phyloP scores from a whole-genome alignment of 2,329 filamentous ascomycete genomes.

The Aspergillus caelatus region DNA sequence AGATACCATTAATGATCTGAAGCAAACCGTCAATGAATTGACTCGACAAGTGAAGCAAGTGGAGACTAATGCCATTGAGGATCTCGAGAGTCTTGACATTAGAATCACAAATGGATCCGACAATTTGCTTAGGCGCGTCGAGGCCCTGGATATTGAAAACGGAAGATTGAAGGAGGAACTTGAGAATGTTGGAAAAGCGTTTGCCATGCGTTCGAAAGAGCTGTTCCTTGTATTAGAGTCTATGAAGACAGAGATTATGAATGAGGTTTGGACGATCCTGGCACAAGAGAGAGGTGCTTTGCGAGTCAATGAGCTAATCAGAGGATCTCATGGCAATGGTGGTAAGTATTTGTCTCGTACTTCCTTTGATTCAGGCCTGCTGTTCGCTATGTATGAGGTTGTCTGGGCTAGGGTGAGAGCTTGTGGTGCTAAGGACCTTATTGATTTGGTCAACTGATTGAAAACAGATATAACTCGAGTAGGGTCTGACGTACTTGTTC shows the following conservation, averaged over 20 bases:
- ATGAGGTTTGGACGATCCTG: slow-evolving; percentile 1
- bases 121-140: neutral
- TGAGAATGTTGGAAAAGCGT: neutral
- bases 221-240: neutral
- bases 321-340: neutral
- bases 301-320: neutral
- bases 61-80: neutral
- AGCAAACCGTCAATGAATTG: slow-evolving; percentile 9
- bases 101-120: neutral
- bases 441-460: neutral
- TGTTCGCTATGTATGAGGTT: neutral
- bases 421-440: neutral
- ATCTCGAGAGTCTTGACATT: neutral
- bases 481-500: slow-evolving; percentile 15
- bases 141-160: slow-evolving; percentile 10
- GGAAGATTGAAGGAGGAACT: neutral
- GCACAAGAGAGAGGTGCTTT: neutral
- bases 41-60: neutral
- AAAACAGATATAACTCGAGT: neutral
- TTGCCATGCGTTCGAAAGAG: neutral
- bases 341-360: neutral
- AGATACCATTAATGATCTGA: slow-evolving; percentile 8
- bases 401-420: neutral
- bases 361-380: neutral
- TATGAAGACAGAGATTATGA: neutral